Conservation (phyloP, 805 yeast species). For the Candida ponderosae region DNA sequence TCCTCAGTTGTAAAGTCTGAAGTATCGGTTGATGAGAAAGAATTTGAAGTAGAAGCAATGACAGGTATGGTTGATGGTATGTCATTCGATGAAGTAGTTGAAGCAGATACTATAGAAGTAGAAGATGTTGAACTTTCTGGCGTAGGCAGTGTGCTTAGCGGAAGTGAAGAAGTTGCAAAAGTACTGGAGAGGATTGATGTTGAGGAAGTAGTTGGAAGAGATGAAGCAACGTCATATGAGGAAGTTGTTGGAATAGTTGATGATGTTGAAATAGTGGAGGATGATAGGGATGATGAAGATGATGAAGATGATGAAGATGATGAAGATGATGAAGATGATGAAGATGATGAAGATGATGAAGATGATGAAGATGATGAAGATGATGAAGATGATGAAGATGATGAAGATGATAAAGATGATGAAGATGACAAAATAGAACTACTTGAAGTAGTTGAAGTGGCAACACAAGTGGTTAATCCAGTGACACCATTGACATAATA, state of each 20-base stretch:
- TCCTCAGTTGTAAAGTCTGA: too few species aligned
- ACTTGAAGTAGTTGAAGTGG: not conserved
- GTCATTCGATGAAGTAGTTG: too few species aligned
- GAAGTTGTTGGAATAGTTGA: slow-evolving; percentile 15
- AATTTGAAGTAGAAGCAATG: not conserved
- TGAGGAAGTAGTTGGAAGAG: slow-evolving; percentile 19
- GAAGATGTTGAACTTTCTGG: too few species aligned
- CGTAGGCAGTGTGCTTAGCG: too few species aligned
- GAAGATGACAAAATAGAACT: slow-evolving; percentile 24
- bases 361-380: not conserved
- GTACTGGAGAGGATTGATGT: slow-evolving; percentile 30
- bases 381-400: slow-evolving; percentile 2
- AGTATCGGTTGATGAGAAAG: too few species aligned
- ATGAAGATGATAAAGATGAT: slow-evolving; percentile 27
- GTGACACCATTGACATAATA: slow-evolving; percentile 4
- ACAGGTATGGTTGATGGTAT: not conserved
- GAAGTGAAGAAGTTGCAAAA: too few species aligned
- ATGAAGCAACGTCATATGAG: slow-evolving; percentile 12
- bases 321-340: not conserved
- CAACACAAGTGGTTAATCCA: slow-evolving; percentile 3
- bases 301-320: slow-evolving; percentile 19
- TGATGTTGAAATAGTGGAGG: slow-evolving; percentile 18
- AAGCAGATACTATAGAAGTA: too few species aligned
- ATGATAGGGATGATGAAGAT: slow-evolving; percentile 17
- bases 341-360: too few species aligned